These are phyloP conservation scores for Ascochyta pisi DNA, from an alignment of 2,329 filamentous ascomycete genomes.

Conservation along the genomic window DNA sequence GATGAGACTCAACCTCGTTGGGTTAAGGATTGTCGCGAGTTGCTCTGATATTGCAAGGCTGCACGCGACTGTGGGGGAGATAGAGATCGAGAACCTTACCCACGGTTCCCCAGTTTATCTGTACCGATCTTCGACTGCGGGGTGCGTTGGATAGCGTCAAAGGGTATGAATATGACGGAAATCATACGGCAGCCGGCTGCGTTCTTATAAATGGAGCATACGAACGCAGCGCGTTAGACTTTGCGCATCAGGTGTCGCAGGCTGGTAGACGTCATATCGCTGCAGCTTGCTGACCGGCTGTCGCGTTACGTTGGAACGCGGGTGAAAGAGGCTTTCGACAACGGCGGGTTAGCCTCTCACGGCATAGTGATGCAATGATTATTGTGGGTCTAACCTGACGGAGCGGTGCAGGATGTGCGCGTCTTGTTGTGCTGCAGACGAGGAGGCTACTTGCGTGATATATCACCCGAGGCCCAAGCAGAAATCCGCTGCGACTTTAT, in stretches of 20 bases:
- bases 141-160: slow-evolving; percentile 4
- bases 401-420: background rate
- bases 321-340: slow-evolving; percentile 1
- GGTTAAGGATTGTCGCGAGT: background rate
- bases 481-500: background rate
- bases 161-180: background rate
- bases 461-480: background rate
- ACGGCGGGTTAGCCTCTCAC: slow-evolving; percentile 8
- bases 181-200: background rate
- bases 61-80: background rate
- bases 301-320: slow-evolving; percentile 7
- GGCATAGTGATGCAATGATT: slow-evolving; percentile 13
- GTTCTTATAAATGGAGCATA: slow-evolving; percentile 9
- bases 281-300: slow-evolving; percentile 8
- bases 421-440: background rate
- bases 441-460: background rate
- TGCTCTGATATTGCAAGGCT: background rate
- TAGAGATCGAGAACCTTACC: background rate
- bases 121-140: slow-evolving; percentile 5
- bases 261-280: slow-evolving; percentile 14
- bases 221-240: background rate
- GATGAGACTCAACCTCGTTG: background rate
- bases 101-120: slow-evolving; percentile 7
- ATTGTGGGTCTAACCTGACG: slow-evolving; percentile 8
- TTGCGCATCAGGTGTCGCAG: slow-evolving; percentile 4